Percentiles rank a stretch among this genome's conserved stretches.
Evolutionary conservation across 129 eudicot genomes (phyloP).

Genomic region (Flaveria bidentis): DNA sequence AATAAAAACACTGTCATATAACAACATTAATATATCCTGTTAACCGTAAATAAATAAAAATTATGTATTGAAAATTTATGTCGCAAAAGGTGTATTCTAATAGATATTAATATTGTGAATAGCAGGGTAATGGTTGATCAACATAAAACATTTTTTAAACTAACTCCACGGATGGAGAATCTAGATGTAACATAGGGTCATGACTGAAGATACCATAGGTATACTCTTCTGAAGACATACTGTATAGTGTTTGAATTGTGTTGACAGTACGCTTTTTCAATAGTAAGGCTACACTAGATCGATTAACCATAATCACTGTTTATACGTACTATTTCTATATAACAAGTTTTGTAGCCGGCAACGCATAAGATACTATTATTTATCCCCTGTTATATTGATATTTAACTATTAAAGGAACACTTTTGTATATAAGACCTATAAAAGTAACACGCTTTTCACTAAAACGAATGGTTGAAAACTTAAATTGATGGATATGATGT

Average conservation of each 20-base stretch:
- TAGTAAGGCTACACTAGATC: background rate
- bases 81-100: background rate
- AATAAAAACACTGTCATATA: too few species aligned
- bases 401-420: too few species aligned
- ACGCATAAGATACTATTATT: background rate
- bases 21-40: too few species aligned
- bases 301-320: background rate
- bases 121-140: background rate
- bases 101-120: background rate
- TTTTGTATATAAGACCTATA: too few species aligned
- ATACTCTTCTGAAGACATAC: background rate
- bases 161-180: constrained; percentile 6
- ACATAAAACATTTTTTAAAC: background rate
- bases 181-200: constrained; percentile 3
- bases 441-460: too few species aligned
- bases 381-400: background rate
- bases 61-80: too few species aligned
- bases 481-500: background rate
- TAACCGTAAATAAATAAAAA: too few species aligned
- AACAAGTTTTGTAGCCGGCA: too few species aligned
- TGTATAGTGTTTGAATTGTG: background rate
- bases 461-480: too few species aligned
- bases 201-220: constrained; percentile 20
- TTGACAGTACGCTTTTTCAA: background rate
- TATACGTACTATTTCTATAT: background rate